Base-by-base conservation (phyloP, 2,329 filamentous ascomycete species). In the Colletotrichum gigasporum region DNA sequence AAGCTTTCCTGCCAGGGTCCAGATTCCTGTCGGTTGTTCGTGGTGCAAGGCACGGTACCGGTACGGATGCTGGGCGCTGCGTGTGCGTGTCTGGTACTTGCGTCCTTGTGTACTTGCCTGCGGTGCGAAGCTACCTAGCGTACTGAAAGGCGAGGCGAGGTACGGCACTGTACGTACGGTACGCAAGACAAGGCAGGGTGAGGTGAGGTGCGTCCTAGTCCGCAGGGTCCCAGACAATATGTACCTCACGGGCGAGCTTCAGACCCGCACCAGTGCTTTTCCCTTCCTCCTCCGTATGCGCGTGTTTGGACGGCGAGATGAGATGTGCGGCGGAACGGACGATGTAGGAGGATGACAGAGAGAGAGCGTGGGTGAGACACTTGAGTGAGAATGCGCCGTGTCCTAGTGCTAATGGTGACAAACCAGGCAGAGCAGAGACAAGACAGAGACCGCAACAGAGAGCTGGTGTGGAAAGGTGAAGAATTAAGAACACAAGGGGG, bases 181-280 rank as follows among this genome's bases (percentile, higher is more conserved):
- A n/a, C n/a, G n/a, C n/a, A n/a, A n/a, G n/a, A n/a, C n/a, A n/a
- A n/a, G n/a, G n/a, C n/a, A n/a, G n/a, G n/a, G 37, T 9, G 26
- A 50, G 35, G 24, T 30, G 44, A 37, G 12, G 41, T 34, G 44
- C 26, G 41, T 47, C 18, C 41, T 45, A 18, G 53, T 37, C 30
- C 34, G 28, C 55, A 64, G 61, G 47, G 47, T 54, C 48, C 61
- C 61, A 64, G 55, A 64, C 61, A 48, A 64, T 64, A 64, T 64
- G 61, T 64, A 64, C 61, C 61, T 64, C 61, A 64, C 61, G 61
- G 61, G 55, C 39, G 41, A 57, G 47, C 54, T 51, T 35, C 30
- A 42, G 39, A 47, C 24, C 37, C 47, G 58, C 22, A 35, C 51
- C 24, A 26, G 26, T 18, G 10, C 34, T 52, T 9, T 14, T 34